Conservation (phyloP, 1,284 basidiomycete species). For the Porodaedalea pini region DNA sequence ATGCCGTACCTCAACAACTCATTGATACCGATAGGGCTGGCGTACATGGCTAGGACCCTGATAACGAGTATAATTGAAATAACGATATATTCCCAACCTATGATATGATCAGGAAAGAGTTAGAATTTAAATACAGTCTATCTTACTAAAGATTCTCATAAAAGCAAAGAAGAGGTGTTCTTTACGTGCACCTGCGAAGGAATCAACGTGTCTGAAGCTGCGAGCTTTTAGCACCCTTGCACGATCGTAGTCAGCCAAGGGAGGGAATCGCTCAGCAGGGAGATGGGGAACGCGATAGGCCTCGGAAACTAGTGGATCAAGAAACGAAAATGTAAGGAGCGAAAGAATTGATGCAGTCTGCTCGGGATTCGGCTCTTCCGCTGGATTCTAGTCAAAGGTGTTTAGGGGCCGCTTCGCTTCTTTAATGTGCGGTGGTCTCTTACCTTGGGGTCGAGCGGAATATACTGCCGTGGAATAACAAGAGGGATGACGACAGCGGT, state of each 20-base stretch:
- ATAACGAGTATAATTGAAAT: conserved; percentile 15
- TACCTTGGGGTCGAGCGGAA: conserved; percentile 38
- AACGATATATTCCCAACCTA: conserved; percentile 18
- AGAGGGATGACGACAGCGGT: conserved; percentile 37
- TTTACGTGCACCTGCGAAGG: conserved; percentile 31
- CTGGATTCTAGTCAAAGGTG: conserved; percentile 38
- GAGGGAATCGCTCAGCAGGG: conserved; percentile 46
- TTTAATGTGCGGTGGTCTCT: conserved; percentile 34
- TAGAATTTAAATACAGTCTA: not conserved
- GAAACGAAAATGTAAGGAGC: conserved; percentile 52
- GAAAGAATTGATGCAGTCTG: conserved; percentile 61
- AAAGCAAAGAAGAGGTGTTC: conserved; percentile 33
- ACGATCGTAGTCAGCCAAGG: conserved; percentile 56
- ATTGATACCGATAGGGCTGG: conserved; percentile 45
- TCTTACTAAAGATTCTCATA: conserved; percentile 26
- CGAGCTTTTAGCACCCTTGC: conserved; percentile 33
- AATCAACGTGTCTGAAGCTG: conserved; percentile 44
- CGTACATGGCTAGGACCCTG: conserved; percentile 28
- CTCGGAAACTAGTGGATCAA: conserved; percentile 48
- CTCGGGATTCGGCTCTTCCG: conserved; percentile 52
- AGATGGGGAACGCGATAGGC: conserved; percentile 43
- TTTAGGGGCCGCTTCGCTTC: conserved; percentile 28
- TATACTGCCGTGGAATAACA: conserved; percentile 39
- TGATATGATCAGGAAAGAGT: not conserved
- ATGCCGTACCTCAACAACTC: conserved; percentile 33